phyloP scores from a whole-genome alignment of 768 basidiomycete species.

The Macrolepiota albuminosa region DNA sequence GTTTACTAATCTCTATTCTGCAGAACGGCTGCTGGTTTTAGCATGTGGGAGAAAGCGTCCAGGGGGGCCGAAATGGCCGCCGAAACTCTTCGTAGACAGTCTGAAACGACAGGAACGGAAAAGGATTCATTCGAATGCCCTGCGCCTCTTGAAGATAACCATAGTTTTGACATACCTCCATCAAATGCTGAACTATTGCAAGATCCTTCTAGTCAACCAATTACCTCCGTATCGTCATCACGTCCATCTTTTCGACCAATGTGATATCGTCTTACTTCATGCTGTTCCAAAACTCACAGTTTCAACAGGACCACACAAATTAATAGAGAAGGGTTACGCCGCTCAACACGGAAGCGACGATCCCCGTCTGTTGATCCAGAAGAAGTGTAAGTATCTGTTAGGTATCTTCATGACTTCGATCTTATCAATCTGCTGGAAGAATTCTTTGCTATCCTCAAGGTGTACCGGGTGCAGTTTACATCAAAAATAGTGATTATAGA shows the following conservation, averaged over 20 bases:
- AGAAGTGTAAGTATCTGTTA: constrained; percentile 50
- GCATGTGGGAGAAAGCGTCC: constrained; percentile 5
- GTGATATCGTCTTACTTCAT: not conserved
- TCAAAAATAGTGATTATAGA: constrained; percentile 73
- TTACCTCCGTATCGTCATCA: constrained; percentile 2
- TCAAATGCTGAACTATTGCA: constrained; percentile 5
- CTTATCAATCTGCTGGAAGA: constrained; percentile 31
- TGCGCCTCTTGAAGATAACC: constrained; percentile 1
- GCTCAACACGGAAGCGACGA: constrained; percentile 17
- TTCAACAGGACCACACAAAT: not conserved
- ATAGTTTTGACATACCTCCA: constrained; percentile 5
- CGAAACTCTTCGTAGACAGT: not conserved
- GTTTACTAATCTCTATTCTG: not conserved
- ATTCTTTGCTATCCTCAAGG: constrained; percentile 71
- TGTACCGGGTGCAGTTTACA: constrained; percentile 69
- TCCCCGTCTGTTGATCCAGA: constrained; percentile 42
- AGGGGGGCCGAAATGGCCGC: not conserved
- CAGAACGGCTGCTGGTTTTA: constrained; percentile 1
- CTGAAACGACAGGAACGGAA: not conserved
- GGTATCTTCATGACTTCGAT: not conserved
- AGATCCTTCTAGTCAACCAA: constrained; percentile 1
- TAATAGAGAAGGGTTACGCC: constrained; percentile 3
- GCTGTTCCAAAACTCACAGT: not conserved
- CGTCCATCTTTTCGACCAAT: constrained; percentile 5
- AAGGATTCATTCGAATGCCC: constrained; percentile 2